Conservation (phyloP, 1,284 basidiomycete species). For the Leccinum angustisporum region DNA sequence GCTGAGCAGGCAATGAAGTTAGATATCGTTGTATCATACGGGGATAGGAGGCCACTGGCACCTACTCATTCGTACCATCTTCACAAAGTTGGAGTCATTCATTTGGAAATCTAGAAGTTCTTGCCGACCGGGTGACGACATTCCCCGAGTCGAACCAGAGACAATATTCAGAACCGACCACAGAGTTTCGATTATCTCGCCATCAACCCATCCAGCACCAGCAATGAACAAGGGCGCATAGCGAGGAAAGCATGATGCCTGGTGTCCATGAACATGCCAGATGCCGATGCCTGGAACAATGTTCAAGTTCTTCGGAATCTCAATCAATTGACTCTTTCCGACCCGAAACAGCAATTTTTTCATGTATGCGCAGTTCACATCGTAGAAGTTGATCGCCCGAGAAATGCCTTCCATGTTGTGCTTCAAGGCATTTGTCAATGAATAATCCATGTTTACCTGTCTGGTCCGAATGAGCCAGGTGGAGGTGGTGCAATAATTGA, state of each 20-base stretch:
- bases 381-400: background rate
- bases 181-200: background rate
- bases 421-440: background rate
- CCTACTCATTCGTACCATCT: background rate
- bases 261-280: background rate
- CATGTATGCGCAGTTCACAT: background rate
- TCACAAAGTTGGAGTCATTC: background rate
- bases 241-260: background rate
- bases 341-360: background rate
- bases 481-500: background rate
- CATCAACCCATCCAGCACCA: background rate
- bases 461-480: background rate
- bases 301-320: background rate
- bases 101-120: background rate
- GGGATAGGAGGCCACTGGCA: no score
- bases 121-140: background rate
- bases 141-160: background rate
- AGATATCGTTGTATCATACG: no score
- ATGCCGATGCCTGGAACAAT: background rate
- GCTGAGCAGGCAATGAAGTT: no score
- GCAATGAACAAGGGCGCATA: background rate
- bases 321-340: background rate
- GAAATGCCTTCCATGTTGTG: background rate
- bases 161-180: background rate
- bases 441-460: background rate